Evolutionary conservation across 1,284 basidiomycete species (phyloP).

Genomic region (Leccinum angustisporum): DNA sequence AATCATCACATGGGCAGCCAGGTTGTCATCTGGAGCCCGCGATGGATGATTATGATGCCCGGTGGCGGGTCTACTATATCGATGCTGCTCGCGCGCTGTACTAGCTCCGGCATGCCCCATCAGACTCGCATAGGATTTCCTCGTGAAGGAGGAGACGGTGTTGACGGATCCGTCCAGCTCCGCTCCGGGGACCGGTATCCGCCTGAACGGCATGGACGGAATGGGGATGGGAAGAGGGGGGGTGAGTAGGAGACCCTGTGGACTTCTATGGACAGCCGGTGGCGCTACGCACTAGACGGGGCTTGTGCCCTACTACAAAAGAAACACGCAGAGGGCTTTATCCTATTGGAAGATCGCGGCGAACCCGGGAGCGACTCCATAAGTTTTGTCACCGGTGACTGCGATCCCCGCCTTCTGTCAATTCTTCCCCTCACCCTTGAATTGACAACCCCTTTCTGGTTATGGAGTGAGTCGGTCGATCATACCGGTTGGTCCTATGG

Average conservation of each 20-base stretch:
- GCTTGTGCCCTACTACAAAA: background rate
- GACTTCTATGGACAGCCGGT: background rate
- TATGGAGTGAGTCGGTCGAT: background rate
- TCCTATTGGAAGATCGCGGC: constrained; percentile 10
- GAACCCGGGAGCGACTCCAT: background rate
- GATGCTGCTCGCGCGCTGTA: background rate
- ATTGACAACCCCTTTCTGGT: constrained; percentile 7
- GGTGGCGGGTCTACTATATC: constrained; percentile 1
- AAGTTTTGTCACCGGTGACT: background rate
- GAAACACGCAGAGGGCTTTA: constrained; percentile 9
- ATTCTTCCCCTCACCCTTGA: background rate
- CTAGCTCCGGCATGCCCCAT: background rate
- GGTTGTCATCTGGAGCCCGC: background rate
- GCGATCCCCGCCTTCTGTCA: background rate
- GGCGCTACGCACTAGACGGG: background rate
- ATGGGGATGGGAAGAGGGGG: background rate
- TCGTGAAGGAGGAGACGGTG: constrained; percentile 2
- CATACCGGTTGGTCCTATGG: background rate
- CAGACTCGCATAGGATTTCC: background rate
- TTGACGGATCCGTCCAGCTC: constrained; percentile 11
- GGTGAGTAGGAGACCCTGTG: background rate
- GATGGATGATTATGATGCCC: constrained; percentile 2
- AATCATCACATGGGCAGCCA: background rate
- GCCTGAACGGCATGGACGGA: background rate
- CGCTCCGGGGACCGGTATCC: constrained; percentile 16